These are phyloP conservation scores for Eucalyptus pauciflora DNA, from an alignment of 345 rosid genomes.

Conservation along the genomic window DNA sequence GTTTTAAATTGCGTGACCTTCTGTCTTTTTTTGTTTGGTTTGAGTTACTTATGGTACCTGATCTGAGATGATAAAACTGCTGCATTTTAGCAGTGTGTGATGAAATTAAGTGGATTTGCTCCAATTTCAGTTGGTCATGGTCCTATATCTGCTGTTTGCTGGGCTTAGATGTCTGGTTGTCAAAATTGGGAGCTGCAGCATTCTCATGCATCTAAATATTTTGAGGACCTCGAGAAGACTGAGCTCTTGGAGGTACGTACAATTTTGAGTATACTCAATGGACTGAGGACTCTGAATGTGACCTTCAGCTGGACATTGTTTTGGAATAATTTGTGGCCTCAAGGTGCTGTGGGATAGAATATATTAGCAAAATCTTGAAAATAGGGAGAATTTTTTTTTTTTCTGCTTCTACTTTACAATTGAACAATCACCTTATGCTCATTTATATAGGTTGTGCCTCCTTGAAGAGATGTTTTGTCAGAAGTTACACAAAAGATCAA, in stretches of 20 bases:
- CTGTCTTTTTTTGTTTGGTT: neutral
- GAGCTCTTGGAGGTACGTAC: constrained; percentile 1
- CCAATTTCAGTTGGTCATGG: neutral
- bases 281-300: neutral
- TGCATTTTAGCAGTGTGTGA: neutral
- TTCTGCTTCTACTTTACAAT: neutral
- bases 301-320: neutral
- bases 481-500: neutral
- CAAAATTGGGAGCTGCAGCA: neutral
- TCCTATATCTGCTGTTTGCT: neutral
- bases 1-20: neutral
- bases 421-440: neutral
- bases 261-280: neutral
- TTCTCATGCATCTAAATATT: neutral
- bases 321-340: neutral
- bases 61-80: neutral
- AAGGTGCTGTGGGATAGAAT: neutral
- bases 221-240: neutral
- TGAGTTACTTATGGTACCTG: neutral
- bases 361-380: neutral
- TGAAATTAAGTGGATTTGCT: neutral
- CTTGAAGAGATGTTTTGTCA: neutral
- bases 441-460: neutral
- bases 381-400: neutral
- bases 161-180: neutral